Evolutionary conservation across 2,329 filamentous ascomycete genomes (phyloP), one percentile per base, ranked within the genome.

Genomic region (Nigrospora osmanthi): DNA sequence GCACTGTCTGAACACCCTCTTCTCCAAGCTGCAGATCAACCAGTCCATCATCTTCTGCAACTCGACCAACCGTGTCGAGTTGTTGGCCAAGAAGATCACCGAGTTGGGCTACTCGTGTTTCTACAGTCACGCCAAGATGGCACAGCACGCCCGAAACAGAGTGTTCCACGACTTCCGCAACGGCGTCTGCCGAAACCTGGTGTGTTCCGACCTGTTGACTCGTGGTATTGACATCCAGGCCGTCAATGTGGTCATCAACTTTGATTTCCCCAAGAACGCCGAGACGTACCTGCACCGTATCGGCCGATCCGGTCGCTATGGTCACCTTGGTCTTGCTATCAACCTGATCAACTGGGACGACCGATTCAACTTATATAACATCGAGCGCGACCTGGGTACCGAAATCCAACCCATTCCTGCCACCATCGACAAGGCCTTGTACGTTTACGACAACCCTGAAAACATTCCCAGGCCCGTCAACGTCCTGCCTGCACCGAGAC

Each of bases 11-110:
- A 98, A 98, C 73, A 98, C 93, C 1, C 83, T 98, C 52, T 98
- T 98, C 75, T 96, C 90, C 56, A 95, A 96, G 69, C 81, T 98
- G 14, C 91, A 98, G 69, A 98, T 98, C 72, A 98, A 98, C 71
- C 93, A 98, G 73, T 98, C 94, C 51, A 98, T 98, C 72, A 98
- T 98, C 64, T 98, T 98, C 73, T 98, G 93, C 72, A 98, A 98
- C 70, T 98, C 93, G 35, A 98, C 93, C 44, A 97, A 97, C 67
- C 88, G 93, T 53, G 93, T 98, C 49, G 93, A 98, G 69, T 77
- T 98, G 43, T 80, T 98, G 23, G 93, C 93, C 42, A 98, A 98
- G 77, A 98, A 98, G 69, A 98, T 98, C 60, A 98, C 94, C 40
- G 94, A 98, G 66, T 81, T 98, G 53, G 93, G 93, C 53, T 98